phyloP scores from a whole-genome alignment of 495 filamentous ascomycete genomes.

The Lentithecium fluviatile region DNA sequence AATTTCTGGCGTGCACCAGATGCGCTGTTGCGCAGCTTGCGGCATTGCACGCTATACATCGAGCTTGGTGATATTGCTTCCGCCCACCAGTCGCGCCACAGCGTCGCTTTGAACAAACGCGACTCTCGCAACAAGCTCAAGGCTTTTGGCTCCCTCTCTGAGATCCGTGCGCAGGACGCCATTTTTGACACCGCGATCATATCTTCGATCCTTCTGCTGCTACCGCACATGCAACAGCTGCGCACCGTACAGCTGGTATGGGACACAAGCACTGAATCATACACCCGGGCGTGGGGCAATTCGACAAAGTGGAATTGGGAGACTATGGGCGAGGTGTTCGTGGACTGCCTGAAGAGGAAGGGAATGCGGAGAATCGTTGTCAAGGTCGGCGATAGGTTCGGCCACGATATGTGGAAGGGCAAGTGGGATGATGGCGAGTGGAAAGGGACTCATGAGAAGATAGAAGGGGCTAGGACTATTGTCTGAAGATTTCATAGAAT shows the following conservation, averaged over 20 bases:
- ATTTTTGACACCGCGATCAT: slow-evolving; percentile 1
- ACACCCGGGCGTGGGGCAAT: neutral
- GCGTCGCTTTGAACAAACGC: neutral
- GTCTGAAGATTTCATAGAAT: too few species aligned
- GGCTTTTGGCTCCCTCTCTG: neutral
- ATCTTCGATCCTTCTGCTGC: neutral
- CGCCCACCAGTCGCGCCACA: neutral
- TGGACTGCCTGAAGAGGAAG: slow-evolving; percentile 10
- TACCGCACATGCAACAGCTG: slow-evolving; percentile 12
- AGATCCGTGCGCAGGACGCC: neutral
- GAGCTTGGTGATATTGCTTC: slow-evolving; percentile 14
- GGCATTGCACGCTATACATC: slow-evolving; percentile 25
- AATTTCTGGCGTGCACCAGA: slow-evolving; percentile 12
- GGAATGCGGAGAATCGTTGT: neutral
- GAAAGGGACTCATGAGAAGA: too few species aligned
- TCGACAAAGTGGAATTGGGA: slow-evolving; percentile 10
- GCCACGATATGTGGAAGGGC: neutral
- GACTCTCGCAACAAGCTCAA: neutral
- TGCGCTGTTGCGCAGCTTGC: slow-evolving; percentile 2
- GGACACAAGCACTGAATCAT: neutral
- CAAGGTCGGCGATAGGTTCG: neutral
- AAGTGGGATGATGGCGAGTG: too few species aligned
- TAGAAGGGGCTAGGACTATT: too few species aligned
- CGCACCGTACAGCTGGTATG: slow-evolving; percentile 20
- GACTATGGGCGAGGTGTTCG: slow-evolving; percentile 9